Evolutionary conservation across 2,329 filamentous ascomycete species (phyloP).

Genomic region (Sarocladium strictum): DNA sequence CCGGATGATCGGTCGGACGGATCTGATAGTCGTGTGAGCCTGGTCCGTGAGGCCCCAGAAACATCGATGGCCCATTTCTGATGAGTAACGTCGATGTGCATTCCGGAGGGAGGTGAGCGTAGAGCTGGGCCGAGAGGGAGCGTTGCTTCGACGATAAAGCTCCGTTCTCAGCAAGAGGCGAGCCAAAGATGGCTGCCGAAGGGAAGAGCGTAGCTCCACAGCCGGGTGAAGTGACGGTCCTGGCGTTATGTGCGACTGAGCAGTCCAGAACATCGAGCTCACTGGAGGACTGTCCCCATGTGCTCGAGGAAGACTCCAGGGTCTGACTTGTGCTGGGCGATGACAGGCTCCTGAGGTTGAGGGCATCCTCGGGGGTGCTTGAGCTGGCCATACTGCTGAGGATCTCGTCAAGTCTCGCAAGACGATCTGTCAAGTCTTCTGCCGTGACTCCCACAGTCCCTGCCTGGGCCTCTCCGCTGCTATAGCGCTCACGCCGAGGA

Average conservation of each 20-base stretch:
- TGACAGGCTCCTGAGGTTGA: too few relatives aligned
- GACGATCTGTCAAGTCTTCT: not conserved
- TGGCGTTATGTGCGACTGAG: constrained; percentile 15
- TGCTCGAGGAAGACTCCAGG: too few relatives aligned
- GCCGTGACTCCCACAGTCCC: too few relatives aligned
- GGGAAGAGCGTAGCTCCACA: not conserved
- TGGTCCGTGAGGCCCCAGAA: not conserved
- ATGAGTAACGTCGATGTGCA: not conserved
- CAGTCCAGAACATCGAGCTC: constrained; percentile 17
- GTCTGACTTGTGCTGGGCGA: too few relatives aligned
- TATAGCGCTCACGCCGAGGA: constrained; percentile 40
- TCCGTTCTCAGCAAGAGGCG: not conserved
- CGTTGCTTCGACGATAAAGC: not conserved
- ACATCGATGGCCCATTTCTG: not conserved
- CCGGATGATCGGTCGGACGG: constrained; percentile 39
- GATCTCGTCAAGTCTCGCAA: not conserved
- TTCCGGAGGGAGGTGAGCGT: constrained; percentile 25
- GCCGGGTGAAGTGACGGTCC: not conserved
- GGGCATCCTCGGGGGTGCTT: not conserved
- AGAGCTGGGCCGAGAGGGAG: constrained; percentile 5
- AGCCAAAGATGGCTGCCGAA: not conserved
- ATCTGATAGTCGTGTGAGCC: constrained; percentile 10
- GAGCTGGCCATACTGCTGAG: not conserved
- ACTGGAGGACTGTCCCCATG: constrained; percentile 10
- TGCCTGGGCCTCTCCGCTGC: too few relatives aligned